Conservation (phyloP, 208 protist species). For the Trypanosomatidae sp. region DNA sequence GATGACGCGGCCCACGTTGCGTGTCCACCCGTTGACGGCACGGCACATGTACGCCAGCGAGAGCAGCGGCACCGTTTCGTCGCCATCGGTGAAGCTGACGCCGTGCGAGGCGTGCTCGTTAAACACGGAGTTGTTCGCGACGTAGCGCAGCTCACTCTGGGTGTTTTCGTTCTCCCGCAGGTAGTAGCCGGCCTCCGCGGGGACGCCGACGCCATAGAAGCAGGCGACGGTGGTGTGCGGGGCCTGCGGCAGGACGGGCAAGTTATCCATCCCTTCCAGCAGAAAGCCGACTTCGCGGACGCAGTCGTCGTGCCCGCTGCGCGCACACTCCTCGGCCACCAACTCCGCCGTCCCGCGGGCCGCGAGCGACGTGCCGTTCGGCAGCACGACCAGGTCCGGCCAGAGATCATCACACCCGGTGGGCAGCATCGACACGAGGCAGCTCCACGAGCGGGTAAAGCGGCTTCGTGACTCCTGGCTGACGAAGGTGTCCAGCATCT, state of each 20-base stretch:
- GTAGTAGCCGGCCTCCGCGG: constrained; percentile 83
- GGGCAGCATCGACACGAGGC: constrained; percentile 70
- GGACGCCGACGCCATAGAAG: constrained; percentile 88
- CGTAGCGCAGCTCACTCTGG: constrained; percentile 12
- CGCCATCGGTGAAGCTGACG: constrained; percentile 75
- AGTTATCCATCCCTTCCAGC: constrained; percentile 31
- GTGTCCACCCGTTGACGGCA: constrained; percentile 80
- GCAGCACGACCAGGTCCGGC: constrained; percentile 43
- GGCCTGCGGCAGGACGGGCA: constrained; percentile 77
- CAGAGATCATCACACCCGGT: constrained; percentile 54
- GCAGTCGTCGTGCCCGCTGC: constrained; percentile 55
- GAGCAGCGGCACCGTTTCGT: constrained; percentile 90
- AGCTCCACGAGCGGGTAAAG: no score
- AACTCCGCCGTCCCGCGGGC: constrained; percentile 32
- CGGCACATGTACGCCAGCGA: constrained; percentile 92
- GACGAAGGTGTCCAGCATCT: constrained; percentile 83
- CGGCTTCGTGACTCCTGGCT: no score
- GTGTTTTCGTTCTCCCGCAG: constrained; percentile 23
- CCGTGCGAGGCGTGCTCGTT: constrained; percentile 37
- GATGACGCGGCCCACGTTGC: constrained; percentile 77
- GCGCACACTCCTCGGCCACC: constrained; percentile 40
- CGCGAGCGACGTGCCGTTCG: constrained; percentile 54
- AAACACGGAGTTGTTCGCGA: constrained; percentile 33
- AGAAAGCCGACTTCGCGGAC: constrained; percentile 35
- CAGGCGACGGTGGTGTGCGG: constrained; percentile 85